Percentiles rank a stretch among this genome's conserved stretches.
phyloP scores from a whole-genome alignment of 2,329 filamentous ascomycete species.

The Camptophora hylomeconis region DNA sequence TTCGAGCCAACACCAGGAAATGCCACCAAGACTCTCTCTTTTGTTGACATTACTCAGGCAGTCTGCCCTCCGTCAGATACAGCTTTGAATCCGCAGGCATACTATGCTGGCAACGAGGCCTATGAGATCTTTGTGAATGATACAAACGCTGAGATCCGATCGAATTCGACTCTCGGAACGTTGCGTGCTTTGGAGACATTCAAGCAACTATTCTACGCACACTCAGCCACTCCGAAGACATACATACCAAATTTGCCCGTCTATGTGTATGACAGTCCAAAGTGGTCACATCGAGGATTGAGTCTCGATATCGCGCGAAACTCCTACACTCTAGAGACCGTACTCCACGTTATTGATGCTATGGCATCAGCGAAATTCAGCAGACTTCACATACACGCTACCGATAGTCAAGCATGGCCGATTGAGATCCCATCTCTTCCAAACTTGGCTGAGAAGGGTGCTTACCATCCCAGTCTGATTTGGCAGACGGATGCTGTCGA shows the following conservation, averaged over 20 bases:
- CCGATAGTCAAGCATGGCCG: constrained; percentile 49
- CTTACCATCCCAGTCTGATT: constrained; percentile 53
- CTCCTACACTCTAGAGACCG: constrained; percentile 54
- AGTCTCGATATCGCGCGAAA: constrained; percentile 67
- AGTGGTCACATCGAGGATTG: constrained; percentile 64
- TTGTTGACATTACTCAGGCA: constrained; percentile 14
- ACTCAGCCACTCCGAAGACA: constrained; percentile 21
- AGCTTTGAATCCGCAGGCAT: constrained; percentile 7
- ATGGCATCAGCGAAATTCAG: constrained; percentile 46
- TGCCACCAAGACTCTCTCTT: constrained; percentile 10
- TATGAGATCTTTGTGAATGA: constrained; percentile 17
- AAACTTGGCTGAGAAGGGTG: constrained; percentile 57
- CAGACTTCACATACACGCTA: constrained; percentile 44
- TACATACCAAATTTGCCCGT: constrained; percentile 65
- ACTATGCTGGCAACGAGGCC: constrained; percentile 17
- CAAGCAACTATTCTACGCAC: constrained; percentile 19
- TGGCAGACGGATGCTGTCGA: constrained; percentile 56
- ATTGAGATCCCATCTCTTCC: constrained; percentile 66
- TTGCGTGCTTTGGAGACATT: constrained; percentile 20
- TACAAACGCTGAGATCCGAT: constrained; percentile 14
- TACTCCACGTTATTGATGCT: constrained; percentile 68
- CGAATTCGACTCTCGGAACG: constrained; percentile 17
- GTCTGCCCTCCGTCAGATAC: constrained; percentile 7
- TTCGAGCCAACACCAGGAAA: constrained; percentile 16
- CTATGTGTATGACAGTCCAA: constrained; percentile 56